These are phyloP conservation scores for Suillus subluteus DNA, from an alignment of 768 basidiomycete genomes.

Conservation along the genomic window DNA sequence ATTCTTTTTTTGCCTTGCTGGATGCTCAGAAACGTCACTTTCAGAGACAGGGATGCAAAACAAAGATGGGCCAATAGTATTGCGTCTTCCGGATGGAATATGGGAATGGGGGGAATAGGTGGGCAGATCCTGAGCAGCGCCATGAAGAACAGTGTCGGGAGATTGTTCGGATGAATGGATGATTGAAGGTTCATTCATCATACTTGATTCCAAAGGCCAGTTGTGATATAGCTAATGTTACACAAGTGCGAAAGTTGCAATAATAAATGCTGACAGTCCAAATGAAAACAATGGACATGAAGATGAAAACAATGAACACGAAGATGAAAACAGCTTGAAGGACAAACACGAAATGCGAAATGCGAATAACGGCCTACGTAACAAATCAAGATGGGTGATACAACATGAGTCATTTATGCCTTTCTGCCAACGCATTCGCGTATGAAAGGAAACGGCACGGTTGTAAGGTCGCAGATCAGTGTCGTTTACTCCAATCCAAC, in stretches of 20 bases:
- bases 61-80: slow-evolving; percentile 84
- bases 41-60: slow-evolving; percentile 90
- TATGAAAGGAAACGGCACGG: slow-evolving; percentile 12
- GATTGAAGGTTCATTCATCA: background rate
- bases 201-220: slow-evolving; percentile 14
- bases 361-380: slow-evolving; percentile 25
- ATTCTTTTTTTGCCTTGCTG: slow-evolving; percentile 11
- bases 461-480: slow-evolving; percentile 7
- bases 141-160: slow-evolving; percentile 80
- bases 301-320: slow-evolving; percentile 27
- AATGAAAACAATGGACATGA: slow-evolving; percentile 19
- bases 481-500: slow-evolving; percentile 52
- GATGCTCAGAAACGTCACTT: slow-evolving; percentile 18
- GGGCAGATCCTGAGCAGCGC: slow-evolving; percentile 83
- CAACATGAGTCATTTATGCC: slow-evolving; percentile 10
- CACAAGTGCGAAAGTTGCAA: slow-evolving; percentile 33
- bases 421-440: slow-evolving; percentile 17
- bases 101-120: slow-evolving; percentile 81
- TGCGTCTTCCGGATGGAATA: slow-evolving; percentile 68
- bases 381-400: slow-evolving; percentile 5
- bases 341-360: slow-evolving; percentile 24
- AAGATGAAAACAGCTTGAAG: slow-evolving; percentile 23
- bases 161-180: slow-evolving; percentile 60
- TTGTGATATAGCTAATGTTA: slow-evolving; percentile 31
- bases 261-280: slow-evolving; percentile 19